phyloP scores from a whole-genome alignment of 148 eudicot species.

The Nepenthes gracilis region DNA sequence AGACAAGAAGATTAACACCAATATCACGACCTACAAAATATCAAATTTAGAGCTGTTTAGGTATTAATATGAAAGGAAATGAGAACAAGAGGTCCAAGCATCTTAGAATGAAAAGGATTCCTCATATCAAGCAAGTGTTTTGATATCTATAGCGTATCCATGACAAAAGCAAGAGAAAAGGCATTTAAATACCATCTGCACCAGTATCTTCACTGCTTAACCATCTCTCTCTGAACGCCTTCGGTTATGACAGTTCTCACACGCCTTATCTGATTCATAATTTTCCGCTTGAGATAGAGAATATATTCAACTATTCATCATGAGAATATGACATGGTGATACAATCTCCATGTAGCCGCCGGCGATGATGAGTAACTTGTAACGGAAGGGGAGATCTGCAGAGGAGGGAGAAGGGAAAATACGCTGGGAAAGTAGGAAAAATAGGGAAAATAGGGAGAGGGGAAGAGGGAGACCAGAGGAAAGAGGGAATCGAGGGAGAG shows the following conservation, averaged over 20 bases:
- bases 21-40: constrained; percentile 84
- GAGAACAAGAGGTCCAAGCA: background rate
- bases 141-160: no score
- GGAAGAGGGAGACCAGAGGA: no score
- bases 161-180: background rate
- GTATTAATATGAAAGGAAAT: background rate
- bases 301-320: constrained; percentile 1
- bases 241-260: constrained; percentile 65
- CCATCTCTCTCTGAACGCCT: constrained; percentile 97
- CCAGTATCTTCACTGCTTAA: constrained; percentile 99
- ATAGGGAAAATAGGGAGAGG: no score
- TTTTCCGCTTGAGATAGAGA: background rate
- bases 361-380: no score
- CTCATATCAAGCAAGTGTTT: no score
- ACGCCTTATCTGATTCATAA: constrained; percentile 54
- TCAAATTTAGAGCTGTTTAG: background rate
- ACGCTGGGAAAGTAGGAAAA: no score
- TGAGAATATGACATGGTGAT: background rate
- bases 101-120: no score
- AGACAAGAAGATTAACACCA: constrained; percentile 89
- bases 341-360: no score
- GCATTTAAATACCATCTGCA: constrained; percentile 66
- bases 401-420: no score
- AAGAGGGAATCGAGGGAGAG: no score
- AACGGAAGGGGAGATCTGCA: no score